Evolutionary conservation across 441 rosid genomes (phyloP), one percentile per base, ranked within the genome.

Genomic region (Flueggea neowawraea): DNA sequence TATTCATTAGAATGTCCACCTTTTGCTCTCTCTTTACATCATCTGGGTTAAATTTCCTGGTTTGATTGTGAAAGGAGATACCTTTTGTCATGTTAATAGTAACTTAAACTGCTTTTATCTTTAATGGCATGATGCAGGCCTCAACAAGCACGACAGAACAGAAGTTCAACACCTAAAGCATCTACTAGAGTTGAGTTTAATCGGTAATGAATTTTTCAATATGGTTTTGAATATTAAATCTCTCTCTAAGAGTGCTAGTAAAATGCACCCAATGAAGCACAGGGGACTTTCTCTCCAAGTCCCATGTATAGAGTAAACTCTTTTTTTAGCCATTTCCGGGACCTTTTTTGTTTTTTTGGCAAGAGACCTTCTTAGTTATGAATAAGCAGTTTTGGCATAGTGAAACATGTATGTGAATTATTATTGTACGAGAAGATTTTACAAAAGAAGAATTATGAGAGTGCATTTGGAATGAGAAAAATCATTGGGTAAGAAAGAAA

Each of bases 141-240:
- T 80, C 97, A 36, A 70, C 96, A 57, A 91, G 97, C 79, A 63
- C 81, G 36, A 50, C 78, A 0, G 96, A 86, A 61, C 78, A 69
- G 76, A 91, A 94, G 82, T 79, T 81, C 78, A 82, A 55, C 82
- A 61, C 64, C 75, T 83, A 61, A 69, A 50, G 15, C 45, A 43
- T 11, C 45, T 6, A 43, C 8, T 11, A 43, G 45, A 43, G 45
- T 6, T 43, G 45, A 43, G 45, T 43, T 43, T 1, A 43, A 6
- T 43, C 12, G 1, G 2, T 43, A 6, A 6, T 43, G 12, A 6
- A 43, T 6, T n/a, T n/a, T n/a, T 11, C 45, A 6, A 6, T 64
- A 55, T 57, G 63, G 61, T 68, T 74, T 71, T 75, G 67, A 59
- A 54, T 61, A 65, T 16, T 62, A 66, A 12, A 17, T 43, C 53